Percentiles rank a stretch among this genome's conserved stretches.
Evolutionary conservation across 768 basidiomycete genomes (phyloP).

Genomic region (Russula earlei): DNA sequence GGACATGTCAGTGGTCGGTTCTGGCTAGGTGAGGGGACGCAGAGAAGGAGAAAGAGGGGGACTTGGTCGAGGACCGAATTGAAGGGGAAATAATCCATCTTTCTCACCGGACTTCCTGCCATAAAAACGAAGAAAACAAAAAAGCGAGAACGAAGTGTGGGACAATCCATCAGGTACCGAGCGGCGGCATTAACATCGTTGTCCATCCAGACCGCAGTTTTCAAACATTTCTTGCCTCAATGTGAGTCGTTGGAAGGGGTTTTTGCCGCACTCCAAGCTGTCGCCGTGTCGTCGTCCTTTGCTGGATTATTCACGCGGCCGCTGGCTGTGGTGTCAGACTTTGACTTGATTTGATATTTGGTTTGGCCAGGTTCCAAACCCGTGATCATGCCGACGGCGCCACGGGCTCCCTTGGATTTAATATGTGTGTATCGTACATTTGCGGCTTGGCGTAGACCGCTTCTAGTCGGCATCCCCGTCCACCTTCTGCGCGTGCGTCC

Average conservation of each 20-base stretch:
- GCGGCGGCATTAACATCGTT: too few species aligned
- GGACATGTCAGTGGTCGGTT: neutral
- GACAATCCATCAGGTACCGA: neutral
- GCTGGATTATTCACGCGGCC: too few species aligned
- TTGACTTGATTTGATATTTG: too few species aligned
- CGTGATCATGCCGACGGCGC: neutral
- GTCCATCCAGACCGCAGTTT: too few species aligned
- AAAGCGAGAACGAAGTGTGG: neutral
- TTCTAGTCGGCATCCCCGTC: slow-evolving; percentile 20
- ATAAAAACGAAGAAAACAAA: neutral
- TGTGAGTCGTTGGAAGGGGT: too few species aligned
- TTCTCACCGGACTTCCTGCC: neutral
- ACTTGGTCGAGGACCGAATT: neutral
- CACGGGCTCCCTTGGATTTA: too few species aligned
- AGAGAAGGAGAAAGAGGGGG: neutral
- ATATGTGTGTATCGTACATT: too few species aligned
- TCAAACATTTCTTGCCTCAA: too few species aligned
- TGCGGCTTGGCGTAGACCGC: neutral
- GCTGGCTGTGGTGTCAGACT: too few species aligned
- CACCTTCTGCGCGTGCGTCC: slow-evolving; percentile 27
- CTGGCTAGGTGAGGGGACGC: neutral
- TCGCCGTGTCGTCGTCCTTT: too few species aligned
- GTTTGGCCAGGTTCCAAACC: too few species aligned
- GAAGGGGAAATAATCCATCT: neutral
- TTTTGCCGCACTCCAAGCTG: too few species aligned